Conservation (phyloP, 139 green algal species). For the Eudorina sp. region DNA sequence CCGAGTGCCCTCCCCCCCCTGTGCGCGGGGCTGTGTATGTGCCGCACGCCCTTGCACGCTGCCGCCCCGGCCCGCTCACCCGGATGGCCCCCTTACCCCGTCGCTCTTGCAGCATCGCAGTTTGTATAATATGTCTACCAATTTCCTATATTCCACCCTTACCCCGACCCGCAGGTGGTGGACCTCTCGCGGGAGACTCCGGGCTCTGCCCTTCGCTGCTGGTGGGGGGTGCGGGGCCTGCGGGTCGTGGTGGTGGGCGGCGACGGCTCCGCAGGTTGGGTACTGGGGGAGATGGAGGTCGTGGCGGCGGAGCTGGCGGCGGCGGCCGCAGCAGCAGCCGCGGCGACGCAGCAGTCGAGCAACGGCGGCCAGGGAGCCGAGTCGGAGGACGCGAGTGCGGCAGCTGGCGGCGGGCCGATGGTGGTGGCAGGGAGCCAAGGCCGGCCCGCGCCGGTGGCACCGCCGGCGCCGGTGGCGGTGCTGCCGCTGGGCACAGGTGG, state of each 20-base stretch:
- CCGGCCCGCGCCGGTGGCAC: neutral
- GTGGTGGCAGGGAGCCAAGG: neutral
- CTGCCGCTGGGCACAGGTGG: constrained; percentile 54
- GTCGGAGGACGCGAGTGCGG: neutral
- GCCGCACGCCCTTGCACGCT: no score
- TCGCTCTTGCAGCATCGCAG: no score
- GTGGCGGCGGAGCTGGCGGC: constrained; percentile 18
- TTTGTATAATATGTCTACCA: no score
- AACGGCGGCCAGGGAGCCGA: neutral
- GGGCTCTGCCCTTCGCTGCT: constrained; percentile 77
- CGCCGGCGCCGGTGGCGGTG: constrained; percentile 79
- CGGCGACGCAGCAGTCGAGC: neutral
- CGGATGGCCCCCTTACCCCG: no score
- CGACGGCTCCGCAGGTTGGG: constrained; percentile 87
- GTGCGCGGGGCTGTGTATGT: no score
- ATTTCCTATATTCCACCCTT: no score
- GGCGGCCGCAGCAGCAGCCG: constrained; percentile 14
- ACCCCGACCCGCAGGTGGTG: constrained; percentile 74
- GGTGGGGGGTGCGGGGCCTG: constrained; percentile 68
- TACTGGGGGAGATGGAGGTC: constrained; percentile 73
- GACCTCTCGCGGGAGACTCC: constrained; percentile 77
- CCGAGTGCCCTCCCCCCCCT: no score
- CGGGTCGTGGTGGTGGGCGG: constrained; percentile 85
- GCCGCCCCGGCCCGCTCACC: no score
- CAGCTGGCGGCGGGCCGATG: neutral